phyloP scores from a whole-genome alignment of 2,329 filamentous ascomycete genomes.

The Pezicula neosporulosa region DNA sequence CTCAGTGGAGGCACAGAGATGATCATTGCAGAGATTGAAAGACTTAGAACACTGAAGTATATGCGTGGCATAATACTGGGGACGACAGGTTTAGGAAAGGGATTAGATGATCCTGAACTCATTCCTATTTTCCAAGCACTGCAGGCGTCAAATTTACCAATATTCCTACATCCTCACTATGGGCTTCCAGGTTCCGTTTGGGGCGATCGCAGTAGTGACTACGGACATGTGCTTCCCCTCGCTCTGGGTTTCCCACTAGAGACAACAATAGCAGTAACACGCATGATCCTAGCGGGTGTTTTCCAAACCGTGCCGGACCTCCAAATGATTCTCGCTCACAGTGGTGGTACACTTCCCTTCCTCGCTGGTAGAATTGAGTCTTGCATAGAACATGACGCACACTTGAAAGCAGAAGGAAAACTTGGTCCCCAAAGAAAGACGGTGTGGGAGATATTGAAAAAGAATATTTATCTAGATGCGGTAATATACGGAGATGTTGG shows the following conservation, averaged over 20 bases:
- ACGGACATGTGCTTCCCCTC: conserved; percentile 83
- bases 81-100: conserved; percentile 74
- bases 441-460: conserved; percentile 63
- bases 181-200: conserved; percentile 79
- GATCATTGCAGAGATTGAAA: conserved; percentile 61
- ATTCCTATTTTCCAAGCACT: conserved; percentile 71
- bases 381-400: conserved; percentile 78
- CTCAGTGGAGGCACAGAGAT: conserved; percentile 62
- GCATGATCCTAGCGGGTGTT: conserved; percentile 84
- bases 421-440: conserved; percentile 43
- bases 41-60: conserved; percentile 58
- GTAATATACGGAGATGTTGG: conserved; percentile 79
- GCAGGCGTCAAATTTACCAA: conserved; percentile 57
- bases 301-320: conserved; percentile 73
- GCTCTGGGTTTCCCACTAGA: conserved; percentile 88
- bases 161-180: conserved; percentile 92
- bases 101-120: conserved; percentile 73
- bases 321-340: conserved; percentile 79
- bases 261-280: conserved; percentile 83
- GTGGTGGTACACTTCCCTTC: conserved; percentile 84
- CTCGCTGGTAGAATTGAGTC: conserved; percentile 85
- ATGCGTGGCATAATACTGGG: conserved; percentile 87
- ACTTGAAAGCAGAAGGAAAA: conserved; percentile 63
- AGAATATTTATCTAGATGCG: conserved; percentile 84
- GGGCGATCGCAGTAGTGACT: conserved; percentile 67